Evolutionary conservation across 2,329 filamentous ascomycete species (phyloP).

Genomic region (Fusarium nygamai): DNA sequence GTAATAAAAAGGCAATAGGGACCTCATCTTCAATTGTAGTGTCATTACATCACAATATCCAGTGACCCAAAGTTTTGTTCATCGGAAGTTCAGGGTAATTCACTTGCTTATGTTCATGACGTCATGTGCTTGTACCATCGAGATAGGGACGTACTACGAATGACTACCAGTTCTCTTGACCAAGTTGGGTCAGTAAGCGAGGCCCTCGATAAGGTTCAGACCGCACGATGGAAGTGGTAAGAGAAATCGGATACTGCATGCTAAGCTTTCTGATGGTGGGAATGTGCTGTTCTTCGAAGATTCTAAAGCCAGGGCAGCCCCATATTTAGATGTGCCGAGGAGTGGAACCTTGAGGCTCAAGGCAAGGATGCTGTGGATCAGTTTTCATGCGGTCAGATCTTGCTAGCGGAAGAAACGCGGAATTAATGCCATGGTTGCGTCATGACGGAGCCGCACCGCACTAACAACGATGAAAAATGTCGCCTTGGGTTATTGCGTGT

Average conservation of each 20-base stretch:
- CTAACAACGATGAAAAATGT: too few relatives aligned
- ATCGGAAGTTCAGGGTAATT: background rate
- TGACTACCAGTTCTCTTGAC: too few relatives aligned
- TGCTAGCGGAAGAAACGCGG: background rate
- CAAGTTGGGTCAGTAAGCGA: background rate
- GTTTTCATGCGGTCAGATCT: background rate
- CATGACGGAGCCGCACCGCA: background rate
- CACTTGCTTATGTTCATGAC: too few relatives aligned
- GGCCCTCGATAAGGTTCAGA: fast-evolving
- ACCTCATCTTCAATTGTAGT: too few relatives aligned
- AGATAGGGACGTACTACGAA: too few relatives aligned
- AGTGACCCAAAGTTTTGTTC: fast-evolving
- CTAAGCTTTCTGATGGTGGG: background rate
- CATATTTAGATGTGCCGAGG: conserved; percentile 1
- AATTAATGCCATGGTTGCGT: background rate
- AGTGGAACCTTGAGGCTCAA: background rate
- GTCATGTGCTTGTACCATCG: too few relatives aligned
- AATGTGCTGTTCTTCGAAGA: conserved; percentile 16
- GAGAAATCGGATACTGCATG: background rate
- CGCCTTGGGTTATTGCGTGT: background rate
- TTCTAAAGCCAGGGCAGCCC: background rate
- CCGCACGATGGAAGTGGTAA: fast-evolving
- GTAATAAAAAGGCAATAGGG: too few relatives aligned
- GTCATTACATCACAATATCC: too few relatives aligned
- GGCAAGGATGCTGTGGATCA: background rate